Base-by-base conservation (phyloP, 768 basidiomycete genomes). In the Agaricus blazei region DNA sequence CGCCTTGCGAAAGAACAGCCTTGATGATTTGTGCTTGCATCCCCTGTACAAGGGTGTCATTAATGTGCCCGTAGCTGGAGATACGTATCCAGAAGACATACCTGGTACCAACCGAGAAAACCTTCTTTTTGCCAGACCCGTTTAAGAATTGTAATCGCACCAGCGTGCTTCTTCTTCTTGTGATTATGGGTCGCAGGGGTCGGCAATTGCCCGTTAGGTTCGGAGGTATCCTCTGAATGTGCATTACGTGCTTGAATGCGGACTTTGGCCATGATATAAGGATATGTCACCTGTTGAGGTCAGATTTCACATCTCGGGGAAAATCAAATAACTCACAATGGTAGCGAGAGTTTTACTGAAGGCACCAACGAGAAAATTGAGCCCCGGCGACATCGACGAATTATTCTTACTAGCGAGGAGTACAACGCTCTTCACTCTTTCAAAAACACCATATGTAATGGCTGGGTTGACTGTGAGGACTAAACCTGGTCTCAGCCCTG, bases 401-500 rank as follows among this genome's bases (percentile, higher is more conserved):
- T 75, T 72, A 31, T 69, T 72, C 9, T 73, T 69, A 64, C 76
- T 72, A 5, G 84, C 83, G 36, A 84, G 70, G 23, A 93, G 70
- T 34, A 92, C 67, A 2, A 90, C 59, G 43, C 76, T 80, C 74
- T 98, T 98, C 54, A 98, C 76, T 42, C 97, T 82, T 72, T 98
- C 96, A 66, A 91, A 98, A 40, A 87, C 77, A 48, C 97, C 97
- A 65, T 96, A 98, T 1, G 96, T 99, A 68, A 99, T 98, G 24
- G 96, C 93, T 4, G 97, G 96, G 70, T 98, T 98, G 51, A 94
- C 85, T 34, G 96, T 98, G 34, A 99, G 79, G n/a, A 98, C 93
- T 60, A 99, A 72, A 40, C 91, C 85, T 1, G 97, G 95, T 67
- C 87, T 90, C 58, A 98, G 74, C 6, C 97, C 97, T 5, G 93